Base-by-base conservation (phyloP, 805 yeast genomes). In the Cyberlindnera mississippiensis region DNA sequence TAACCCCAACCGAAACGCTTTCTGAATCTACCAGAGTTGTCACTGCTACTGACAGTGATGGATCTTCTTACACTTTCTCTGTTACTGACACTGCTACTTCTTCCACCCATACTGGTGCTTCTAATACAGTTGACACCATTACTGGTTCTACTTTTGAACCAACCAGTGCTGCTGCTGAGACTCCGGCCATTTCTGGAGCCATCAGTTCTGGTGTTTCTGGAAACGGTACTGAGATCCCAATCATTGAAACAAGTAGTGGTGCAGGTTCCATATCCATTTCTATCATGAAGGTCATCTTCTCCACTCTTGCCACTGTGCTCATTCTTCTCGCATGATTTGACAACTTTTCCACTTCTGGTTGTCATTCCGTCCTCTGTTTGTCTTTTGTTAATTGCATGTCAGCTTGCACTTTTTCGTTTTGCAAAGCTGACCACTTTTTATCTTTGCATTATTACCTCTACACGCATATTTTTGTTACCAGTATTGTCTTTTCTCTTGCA, bases 41-140 rank as follows among this genome's bases (percentile, higher is more conserved):
- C 11, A 37, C 42, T 20, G 47, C 35, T 17, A 43, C 50, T 4
- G 50, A 43, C 29, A 19, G 33, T 2, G 33, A 40, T 6, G 44
- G 44, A 15, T 32, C 37, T 3, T 28, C 42, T 3, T 33, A 27
- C 37, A 41, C 38, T 3, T 33, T 40, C 38, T 33, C 44, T 4
- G 28, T 37, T 15, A 28, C 42, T 17, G 41, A 37, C 5, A 17
- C 44, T 27, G 10, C 32, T 12, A 18, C 48, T 4, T 19, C 40
- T 12, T 29, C 42, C 28, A 32, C 42, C 16, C 31, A 22, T 14
- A 28, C 35, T 17, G 44, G 42, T 34, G 44, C 39, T 15, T 22
- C 48, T 8, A 37, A 40, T 40, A 40, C 48, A 6, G 37, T 41
- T 20, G 43, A 30, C 11, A 38, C 33, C 17, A 28, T 42, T 24